Base-by-base conservation (phyloP, 1,284 basidiomycete species). In the Trichosporon sp. region DNA sequence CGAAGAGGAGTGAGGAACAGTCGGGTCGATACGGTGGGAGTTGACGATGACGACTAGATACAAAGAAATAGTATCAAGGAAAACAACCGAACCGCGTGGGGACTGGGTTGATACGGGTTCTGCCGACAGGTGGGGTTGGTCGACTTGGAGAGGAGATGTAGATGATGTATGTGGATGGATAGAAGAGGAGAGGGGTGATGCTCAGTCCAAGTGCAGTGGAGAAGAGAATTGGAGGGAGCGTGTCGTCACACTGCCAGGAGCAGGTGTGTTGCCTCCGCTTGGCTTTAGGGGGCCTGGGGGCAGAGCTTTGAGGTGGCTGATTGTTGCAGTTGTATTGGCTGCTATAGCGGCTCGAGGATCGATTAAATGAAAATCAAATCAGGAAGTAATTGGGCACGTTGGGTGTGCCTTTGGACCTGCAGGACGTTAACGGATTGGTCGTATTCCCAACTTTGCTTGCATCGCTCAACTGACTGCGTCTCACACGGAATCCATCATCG, bases 121-220 rank as follows among this genome's bases (percentile, higher is more conserved):
- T 63, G 59, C 61, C 38, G 54, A 40, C 32, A 21, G 66, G 26
- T 56, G 48, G 35, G 7, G 32, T 37, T 16, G 66, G 35, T 8
- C 46, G 66, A 37, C 59, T 43, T 2, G 54, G 56, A 56, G 54
- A 12, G 21, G 67, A 6, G 59, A 38, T 32, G 59, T 8, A 35
- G 67, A 63, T 35, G 67, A 63, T 64, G 67, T 38, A 68, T 46
- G 67, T 40, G 51, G 40, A 38, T 46, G 21, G 67, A 38, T 68
- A 54, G 46, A n/a, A 31, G 67, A 51, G 61, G 68, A 38, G 56
- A 46, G 54, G 37, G 21, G 19, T 26, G 59, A 63, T 63, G 59
- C 32, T 63, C 32, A 63, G 59, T 37, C 31, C 59, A 32, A 63
- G 32, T 35, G 59, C 59, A 37, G 59, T 63, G 59, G 59, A 63